Percentiles rank a stretch among this genome's conserved stretches.
phyloP scores from a whole-genome alignment of 768 basidiomycete genomes.

The Phanerodontia chrysosporium region DNA sequence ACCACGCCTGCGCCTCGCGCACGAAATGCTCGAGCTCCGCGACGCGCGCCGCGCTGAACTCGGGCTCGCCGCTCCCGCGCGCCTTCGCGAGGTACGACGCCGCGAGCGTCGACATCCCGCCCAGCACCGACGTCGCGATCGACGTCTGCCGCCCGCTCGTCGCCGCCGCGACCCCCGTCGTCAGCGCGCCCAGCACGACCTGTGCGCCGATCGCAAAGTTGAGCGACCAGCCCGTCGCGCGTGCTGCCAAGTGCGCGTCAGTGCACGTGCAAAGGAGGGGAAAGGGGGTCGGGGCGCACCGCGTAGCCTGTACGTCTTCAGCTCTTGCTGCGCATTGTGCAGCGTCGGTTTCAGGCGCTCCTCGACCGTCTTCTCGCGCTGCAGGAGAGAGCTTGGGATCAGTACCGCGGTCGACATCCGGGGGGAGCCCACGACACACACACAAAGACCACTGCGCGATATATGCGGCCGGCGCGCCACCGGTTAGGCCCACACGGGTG shows the following conservation, averaged over 20 bases:
- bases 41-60: slow-evolving; percentile 44
- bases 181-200: slow-evolving; percentile 61
- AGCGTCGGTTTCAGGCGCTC: slow-evolving; percentile 57
- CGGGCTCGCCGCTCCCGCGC: slow-evolving; percentile 68
- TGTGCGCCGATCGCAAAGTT: slow-evolving; percentile 58
- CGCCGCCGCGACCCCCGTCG: slow-evolving; percentile 57
- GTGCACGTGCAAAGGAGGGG: too few relatives aligned
- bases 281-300: too few relatives aligned
- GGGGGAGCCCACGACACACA: too few relatives aligned
- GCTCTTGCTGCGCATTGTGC: slow-evolving; percentile 40
- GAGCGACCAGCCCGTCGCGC: slow-evolving; percentile 28
- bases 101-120: slow-evolving; percentile 60
- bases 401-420: background rate
- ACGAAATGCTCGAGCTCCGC: slow-evolving; percentile 66
- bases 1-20: slow-evolving; percentile 54
- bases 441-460: too few relatives aligned
- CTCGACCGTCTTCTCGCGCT: slow-evolving; percentile 30
- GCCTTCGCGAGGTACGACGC: slow-evolving; percentile 73
- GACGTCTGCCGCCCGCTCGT: slow-evolving; percentile 36
- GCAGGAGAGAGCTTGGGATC: background rate
- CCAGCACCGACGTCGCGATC: slow-evolving; percentile 36
- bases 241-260: slow-evolving; percentile 22
- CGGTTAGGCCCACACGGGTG: too few relatives aligned
- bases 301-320: slow-evolving; percentile 41
- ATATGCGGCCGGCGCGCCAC: too few relatives aligned